Base-by-base conservation (phyloP, 106 monocot genomes). In the Apostasia ramifera region DNA sequence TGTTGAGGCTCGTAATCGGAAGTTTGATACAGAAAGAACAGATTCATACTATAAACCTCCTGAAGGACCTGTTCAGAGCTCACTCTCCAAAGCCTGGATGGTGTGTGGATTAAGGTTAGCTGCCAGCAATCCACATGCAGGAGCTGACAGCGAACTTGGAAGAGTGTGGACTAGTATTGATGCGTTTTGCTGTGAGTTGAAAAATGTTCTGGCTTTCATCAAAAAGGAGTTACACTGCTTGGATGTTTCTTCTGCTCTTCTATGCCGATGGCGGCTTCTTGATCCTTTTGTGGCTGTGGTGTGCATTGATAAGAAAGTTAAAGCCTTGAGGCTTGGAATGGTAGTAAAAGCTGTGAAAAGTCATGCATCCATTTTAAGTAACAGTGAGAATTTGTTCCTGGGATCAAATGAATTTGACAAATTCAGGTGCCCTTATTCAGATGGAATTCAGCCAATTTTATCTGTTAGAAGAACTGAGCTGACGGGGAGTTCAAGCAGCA, bases 201-300 rank as follows among this genome's bases (percentile, higher is more conserved):
- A 57, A 46, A 64, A 80, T 61, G 75, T 69, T 39, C 10, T 94
- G 64, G 57, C 43, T 6, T 80, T 71, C 53, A 45, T 84, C 44
- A 74, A 88, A 39, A 73, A 79, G 15, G 80, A 70, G 11, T 62
- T 78, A 40, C 53, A 64, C 6, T 47, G 66, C 40, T 11, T 50
- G 26, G 47, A 70, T 48, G 66, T 49, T 6, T 67, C 64, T 8
- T 47, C 83, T 9, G 66, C 87, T 59, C 48, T 75, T 61, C 46
- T 81, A 49, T 10, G 73, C 15, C 69, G 71, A 44, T 94, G 94
- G 94, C 69, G 67, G 55, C 80, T 94, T 50, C 91, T 94, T 69
- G 85, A 94, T 72, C 90, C 94, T 4, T 94, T 88, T 73, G 51
- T 94, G 79, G 83, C 81, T 53, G 88, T 91, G 3, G 75, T 78